These are phyloP conservation scores for Ajuga reptans DNA, from an alignment of 305 asterid species.

Conservation along the genomic window DNA sequence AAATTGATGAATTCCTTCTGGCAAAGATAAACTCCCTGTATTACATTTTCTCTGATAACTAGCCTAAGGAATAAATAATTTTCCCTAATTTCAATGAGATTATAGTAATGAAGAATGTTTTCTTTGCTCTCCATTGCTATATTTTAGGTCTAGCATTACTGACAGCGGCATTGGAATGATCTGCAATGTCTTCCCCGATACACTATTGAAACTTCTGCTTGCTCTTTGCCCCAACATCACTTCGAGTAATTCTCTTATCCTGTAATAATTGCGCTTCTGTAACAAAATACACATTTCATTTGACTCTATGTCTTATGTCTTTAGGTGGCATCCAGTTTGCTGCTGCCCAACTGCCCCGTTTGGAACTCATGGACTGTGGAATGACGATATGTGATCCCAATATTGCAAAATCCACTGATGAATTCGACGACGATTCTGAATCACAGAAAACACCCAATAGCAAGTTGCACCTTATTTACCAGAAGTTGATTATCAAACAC, in stretches of 20 bases:
- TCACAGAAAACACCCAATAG: conserved; percentile 44
- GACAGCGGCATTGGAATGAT: conserved; percentile 95
- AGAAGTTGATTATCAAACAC: conserved; percentile 88
- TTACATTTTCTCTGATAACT: not conserved
- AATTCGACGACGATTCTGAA: conserved; percentile 32
- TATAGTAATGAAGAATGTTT: not conserved
- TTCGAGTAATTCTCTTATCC: conserved; percentile 55
- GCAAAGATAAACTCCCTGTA: too few relatives aligned
- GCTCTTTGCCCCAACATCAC: conserved; percentile 90
- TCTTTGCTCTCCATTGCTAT: conserved; percentile 13
- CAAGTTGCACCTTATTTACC: conserved; percentile 59
- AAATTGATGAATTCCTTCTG: not conserved
- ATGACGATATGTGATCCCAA: conserved; percentile 70
- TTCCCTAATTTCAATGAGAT: not conserved
- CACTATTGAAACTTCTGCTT: conserved; percentile 68
- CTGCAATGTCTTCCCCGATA: conserved; percentile 81
- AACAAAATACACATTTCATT: not conserved
- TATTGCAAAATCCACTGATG: conserved; percentile 27
- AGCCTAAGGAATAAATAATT: not conserved
- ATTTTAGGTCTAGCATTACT: conserved; percentile 74
- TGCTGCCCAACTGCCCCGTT: conserved; percentile 71
- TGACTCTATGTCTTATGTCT: not conserved
- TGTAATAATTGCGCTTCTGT: not conserved
- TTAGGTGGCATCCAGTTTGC: conserved; percentile 96
- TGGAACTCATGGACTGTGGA: conserved; percentile 95